phyloP scores from a whole-genome alignment of 2,329 filamentous ascomycete species.

The Alternaria brassicae region DNA sequence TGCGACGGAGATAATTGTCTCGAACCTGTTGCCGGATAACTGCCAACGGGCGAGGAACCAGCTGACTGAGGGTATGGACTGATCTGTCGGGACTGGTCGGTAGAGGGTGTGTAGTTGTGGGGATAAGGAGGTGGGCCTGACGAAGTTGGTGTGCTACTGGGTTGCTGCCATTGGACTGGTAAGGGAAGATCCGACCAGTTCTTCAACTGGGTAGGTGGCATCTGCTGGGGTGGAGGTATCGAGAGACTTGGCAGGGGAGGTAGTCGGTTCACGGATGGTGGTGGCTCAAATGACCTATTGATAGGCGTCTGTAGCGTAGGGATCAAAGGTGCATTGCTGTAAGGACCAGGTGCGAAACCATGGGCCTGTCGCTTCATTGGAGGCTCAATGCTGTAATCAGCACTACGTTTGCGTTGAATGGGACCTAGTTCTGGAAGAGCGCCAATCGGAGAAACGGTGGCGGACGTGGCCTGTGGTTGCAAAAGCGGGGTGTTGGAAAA shows the following conservation, averaged over 20 bases:
- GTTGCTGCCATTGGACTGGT: constrained; percentile 60
- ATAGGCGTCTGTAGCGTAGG: constrained; percentile 46
- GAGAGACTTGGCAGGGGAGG: constrained; percentile 76
- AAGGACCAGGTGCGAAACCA: constrained; percentile 46
- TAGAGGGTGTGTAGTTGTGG: constrained; percentile 36
- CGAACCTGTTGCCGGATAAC: constrained; percentile 68
- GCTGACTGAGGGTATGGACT: constrained; percentile 63
- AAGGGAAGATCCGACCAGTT: constrained; percentile 57
- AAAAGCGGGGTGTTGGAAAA: constrained; percentile 51
- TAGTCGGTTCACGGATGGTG: constrained; percentile 56
- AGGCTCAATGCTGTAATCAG: constrained; percentile 63
- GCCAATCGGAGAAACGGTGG: constrained; percentile 54
- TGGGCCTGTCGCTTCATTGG: constrained; percentile 61
- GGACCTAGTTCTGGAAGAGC: constrained; percentile 52
- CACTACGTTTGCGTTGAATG: constrained; percentile 64
- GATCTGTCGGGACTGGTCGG: constrained; percentile 56
- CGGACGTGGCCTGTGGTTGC: constrained; percentile 51
- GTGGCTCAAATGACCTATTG: constrained; percentile 46
- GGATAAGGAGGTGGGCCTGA: constrained; percentile 38
- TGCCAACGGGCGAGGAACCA: constrained; percentile 73
- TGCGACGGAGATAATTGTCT: constrained; percentile 84
- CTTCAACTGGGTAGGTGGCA: constrained; percentile 41
- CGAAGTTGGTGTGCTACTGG: constrained; percentile 49
- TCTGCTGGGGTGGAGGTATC: constrained; percentile 60
- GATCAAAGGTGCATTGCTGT: constrained; percentile 45